Base-by-base conservation (phyloP, 1,139 yeast species). In the Saccharomyces hybrid region DNA sequence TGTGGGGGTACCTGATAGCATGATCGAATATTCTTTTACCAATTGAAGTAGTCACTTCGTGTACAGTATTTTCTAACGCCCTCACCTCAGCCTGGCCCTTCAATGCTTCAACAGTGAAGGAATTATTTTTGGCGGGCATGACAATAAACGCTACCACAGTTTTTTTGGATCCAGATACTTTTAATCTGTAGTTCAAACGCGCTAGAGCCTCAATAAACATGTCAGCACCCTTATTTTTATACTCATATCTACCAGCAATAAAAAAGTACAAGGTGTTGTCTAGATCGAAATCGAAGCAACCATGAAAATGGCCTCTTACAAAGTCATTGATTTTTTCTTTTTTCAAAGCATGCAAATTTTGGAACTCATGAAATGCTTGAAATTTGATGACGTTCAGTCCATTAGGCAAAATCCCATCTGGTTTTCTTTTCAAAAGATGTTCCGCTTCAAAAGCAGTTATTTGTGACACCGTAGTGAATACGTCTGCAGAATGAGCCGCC, bases 311-410 rank as follows among this genome's bases (percentile, higher is more conserved):
- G 59, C 98, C 98, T 62, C 95, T 84, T 57, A 91, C 86, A 69
- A 91, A 91, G 68, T 91, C 97, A 67, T 89, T 86, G 68, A 91
- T 90, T 70, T 88, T 89, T 54, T 84, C 96, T 77, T 91, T 91
- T 71, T 85, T 84, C 61, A 84, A 74, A 28, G 96, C 96, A 73
- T 91, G 98, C 72, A 91, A 77, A 72, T 91, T 91, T 73, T 91
- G 98, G 76, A 91, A 91, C 74, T 91, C 98, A 71, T 91, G 98
- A 61, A 91, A 96, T 1, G 98, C 97, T 65, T 88, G 93, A 73
- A 91, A 91, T 75, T 91, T 91, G 61, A 90, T 90, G 55, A 91
- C 97, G 69, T 91, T 91, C 62, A 91, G 79, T 46, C 98, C 98
- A 68, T 91, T 91, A 55, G 98, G 98, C 66, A 91, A 78, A 27